Evolutionary conservation across 2,329 filamentous ascomycete species (phyloP).

Genomic region (Colletotrichum tofieldiae): DNA sequence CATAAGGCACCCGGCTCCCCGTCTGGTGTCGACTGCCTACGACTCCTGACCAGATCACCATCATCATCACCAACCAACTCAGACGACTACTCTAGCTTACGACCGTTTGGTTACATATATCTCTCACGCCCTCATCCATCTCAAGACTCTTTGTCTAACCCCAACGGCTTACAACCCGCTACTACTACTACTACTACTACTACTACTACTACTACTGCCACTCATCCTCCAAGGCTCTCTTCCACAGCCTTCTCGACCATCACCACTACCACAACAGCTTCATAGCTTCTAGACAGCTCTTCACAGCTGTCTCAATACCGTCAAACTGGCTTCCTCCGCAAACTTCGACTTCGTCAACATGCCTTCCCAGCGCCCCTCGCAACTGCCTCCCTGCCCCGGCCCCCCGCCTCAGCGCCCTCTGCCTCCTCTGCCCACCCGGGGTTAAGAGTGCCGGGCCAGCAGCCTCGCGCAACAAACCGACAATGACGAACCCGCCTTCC

Average conservation of each 20-base stretch:
- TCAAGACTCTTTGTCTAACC: slow-evolving; percentile 32
- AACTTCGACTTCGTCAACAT: slow-evolving; percentile 57
- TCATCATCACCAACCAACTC: slow-evolving; percentile 29
- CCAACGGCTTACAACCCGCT: slow-evolving; percentile 23
- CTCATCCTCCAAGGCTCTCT: slow-evolving; percentile 13
- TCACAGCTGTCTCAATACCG: slow-evolving; percentile 37
- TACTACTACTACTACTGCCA: slow-evolving; percentile 6
- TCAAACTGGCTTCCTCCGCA: slow-evolving; percentile 44
- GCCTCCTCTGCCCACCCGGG: slow-evolving; percentile 75
- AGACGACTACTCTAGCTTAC: slow-evolving; percentile 17
- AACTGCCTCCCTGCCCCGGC: slow-evolving; percentile 78
- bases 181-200: slow-evolving; percentile 4
- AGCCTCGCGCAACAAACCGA: slow-evolving; percentile 32
- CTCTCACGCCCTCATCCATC: slow-evolving; percentile 16
- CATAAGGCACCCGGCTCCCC: slow-evolving; percentile 44
- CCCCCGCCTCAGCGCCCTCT: slow-evolving; percentile 76
- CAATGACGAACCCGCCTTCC: slow-evolving; percentile 6
- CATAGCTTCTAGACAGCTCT: slow-evolving; percentile 18
- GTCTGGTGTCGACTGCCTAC: slow-evolving; percentile 2
- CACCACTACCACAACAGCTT: slow-evolving; percentile 42
- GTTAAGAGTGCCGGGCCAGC: slow-evolving; percentile 53
- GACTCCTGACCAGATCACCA: slow-evolving; percentile 25
- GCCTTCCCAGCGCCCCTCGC: slow-evolving; percentile 75
- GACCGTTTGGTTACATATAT: slow-evolving; percentile 34
- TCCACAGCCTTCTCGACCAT: slow-evolving; percentile 32